Evolutionary conservation across 2,329 filamentous ascomycete genomes (phyloP).

Genomic region (Hypomyces rosellus): DNA sequence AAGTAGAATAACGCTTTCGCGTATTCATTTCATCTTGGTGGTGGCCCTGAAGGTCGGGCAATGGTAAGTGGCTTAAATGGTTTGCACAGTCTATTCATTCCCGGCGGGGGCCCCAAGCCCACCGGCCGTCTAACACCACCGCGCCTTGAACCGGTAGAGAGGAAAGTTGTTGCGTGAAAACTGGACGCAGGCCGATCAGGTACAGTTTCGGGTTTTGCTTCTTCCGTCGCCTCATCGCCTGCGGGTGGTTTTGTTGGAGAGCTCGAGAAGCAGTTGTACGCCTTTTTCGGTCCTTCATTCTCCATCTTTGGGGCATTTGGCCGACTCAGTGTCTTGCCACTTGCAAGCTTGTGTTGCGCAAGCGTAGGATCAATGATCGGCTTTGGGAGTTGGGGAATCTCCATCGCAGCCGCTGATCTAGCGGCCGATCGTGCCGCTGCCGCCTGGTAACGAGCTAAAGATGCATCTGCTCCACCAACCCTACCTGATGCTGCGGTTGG

Average conservation of each 20-base stretch:
- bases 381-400: slow-evolving; percentile 9
- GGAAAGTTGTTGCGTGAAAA: slow-evolving; percentile 49
- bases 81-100: slow-evolving; percentile 45
- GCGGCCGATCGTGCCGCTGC: slow-evolving; percentile 18
- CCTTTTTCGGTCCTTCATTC: slow-evolving; percentile 29
- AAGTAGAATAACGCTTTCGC: background rate
- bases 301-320: slow-evolving; percentile 24
- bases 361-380: slow-evolving; percentile 25
- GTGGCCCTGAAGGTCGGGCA: slow-evolving; percentile 31
- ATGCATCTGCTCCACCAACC: slow-evolving; percentile 13
- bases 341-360: slow-evolving; percentile 36
- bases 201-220: slow-evolving; percentile 21
- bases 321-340: slow-evolving; percentile 27
- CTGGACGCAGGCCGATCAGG: slow-evolving; percentile 30
- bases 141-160: slow-evolving; percentile 26
- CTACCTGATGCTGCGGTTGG: slow-evolving; percentile 11
- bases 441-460: slow-evolving; percentile 21
- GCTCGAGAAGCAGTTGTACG: slow-evolving; percentile 54
- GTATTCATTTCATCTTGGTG: background rate
- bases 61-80: slow-evolving; percentile 54
- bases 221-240: slow-evolving; percentile 16
- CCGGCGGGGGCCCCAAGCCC: slow-evolving; percentile 39
- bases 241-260: slow-evolving; percentile 38
- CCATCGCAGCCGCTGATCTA: slow-evolving; percentile 6
- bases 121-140: slow-evolving; percentile 39